Base-by-base conservation (phyloP, 2,329 filamentous ascomycete genomes). In the Sarocladium oryzae region DNA sequence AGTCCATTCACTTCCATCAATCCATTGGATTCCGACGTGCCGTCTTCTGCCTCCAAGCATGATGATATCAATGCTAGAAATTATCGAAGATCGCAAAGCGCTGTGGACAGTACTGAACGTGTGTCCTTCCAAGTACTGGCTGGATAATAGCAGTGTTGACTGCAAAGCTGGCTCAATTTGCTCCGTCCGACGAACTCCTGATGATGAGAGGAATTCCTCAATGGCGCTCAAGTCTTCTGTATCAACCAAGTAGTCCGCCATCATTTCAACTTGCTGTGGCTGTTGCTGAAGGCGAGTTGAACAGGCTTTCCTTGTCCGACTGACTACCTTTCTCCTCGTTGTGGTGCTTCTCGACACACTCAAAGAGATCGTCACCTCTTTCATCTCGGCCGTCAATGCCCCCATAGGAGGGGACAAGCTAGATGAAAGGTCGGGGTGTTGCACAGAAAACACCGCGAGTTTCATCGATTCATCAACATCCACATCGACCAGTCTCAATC, bases 341-440 rank as follows among this genome's bases (percentile, higher is more conserved):
- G n/a, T 8, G 23, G 8, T 41, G 5, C 10, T 13, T 9, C 13
- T 32, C 28, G 43, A 21, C 21, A 49, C 7, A n/a, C 16, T 10
- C 5, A 49, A 8, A 24, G 2, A 54, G 53, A 36, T 65, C 58
- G n/a, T 53, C 16, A 63, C 56, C 23, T 57, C 56, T 35, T 54
- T 56, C 36, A 71, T 62, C 2, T 57, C 57, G 1, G 61, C 60
- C 5, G 55, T 59, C 3, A 49, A 37, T 1, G 65, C 61, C 1
- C 53, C 56, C 1, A 46, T 38, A 1, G 68, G 68, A 5, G 63
- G 56, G 5, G 60, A 24, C 21, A 68, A 49, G 15, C 61, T 55
- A 3, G 68, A 69, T 0, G 58, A 57, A 16, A 68, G 45, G 35
- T 65, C 61, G 2, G 65, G 61, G 49, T 72, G 69, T 46, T 70